A percentile compares a stretch with the other conserved stretches of the same genome.
Evolutionary conservation across 441 rosid species (phyloP).

Genomic region (Brassica hybrid): DNA sequence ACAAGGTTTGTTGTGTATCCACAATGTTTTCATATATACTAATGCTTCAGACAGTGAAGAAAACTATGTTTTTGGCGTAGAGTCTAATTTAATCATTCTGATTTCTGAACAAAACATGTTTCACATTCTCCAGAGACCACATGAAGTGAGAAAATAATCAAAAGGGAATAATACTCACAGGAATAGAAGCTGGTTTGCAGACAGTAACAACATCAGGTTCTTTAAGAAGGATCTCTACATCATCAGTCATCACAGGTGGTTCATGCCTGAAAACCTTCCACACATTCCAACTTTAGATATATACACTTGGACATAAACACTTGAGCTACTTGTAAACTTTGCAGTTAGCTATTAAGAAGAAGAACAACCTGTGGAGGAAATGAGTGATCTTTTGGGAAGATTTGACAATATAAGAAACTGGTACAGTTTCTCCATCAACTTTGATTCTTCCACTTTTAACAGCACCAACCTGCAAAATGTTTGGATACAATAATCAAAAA

Average conservation of each 20-base stretch:
- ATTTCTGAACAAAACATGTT: not conserved
- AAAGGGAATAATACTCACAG: conserved; percentile 55
- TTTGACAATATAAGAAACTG: conserved; percentile 75
- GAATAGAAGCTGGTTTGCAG: conserved; percentile 89
- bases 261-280: conserved; percentile 77
- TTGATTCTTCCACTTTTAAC: conserved; percentile 84
- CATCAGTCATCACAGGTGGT: conserved; percentile 81
- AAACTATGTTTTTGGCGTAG: not conserved
- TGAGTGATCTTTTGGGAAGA: conserved; percentile 89
- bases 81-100: not conserved
- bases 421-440: conserved; percentile 80
- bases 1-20: not conserved
- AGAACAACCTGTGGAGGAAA: conserved; percentile 75
- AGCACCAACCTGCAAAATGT: conserved; percentile 63
- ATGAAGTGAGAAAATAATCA: not conserved
- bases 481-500: conserved; percentile 3
- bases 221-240: conserved; percentile 61
- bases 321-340: no score
- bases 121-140: conserved; percentile 1
- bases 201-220: conserved; percentile 81
- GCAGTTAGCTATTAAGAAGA: no score
- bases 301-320: not conserved
- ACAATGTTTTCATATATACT: not conserved
- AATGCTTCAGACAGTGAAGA: not conserved
- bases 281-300: conserved; percentile 35